Evolutionary conservation across 139 green algal genomes (phyloP), one percentile per base, ranked within the genome.

Genomic region (Chlamydomonas urium): DNA sequence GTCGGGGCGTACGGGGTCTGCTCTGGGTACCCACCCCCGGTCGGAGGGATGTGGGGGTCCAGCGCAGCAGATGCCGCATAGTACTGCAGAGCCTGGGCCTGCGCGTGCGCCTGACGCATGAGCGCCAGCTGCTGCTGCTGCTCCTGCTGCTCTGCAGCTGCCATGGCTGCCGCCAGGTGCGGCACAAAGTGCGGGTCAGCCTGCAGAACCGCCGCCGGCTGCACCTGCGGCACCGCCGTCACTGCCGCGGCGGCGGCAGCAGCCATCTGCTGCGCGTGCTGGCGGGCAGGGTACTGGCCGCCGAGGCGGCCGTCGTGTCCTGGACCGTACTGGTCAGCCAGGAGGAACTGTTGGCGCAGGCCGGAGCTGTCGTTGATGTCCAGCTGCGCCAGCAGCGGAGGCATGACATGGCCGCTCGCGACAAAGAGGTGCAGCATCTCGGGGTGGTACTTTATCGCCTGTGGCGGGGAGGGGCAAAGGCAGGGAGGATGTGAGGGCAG

Each of bases 401-500:
- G 14, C 60, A 67, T 14, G 17, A 14, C 10, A 17, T 17, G 19
- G 19, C 10, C n/a, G 60, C 60, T 21, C 5, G 33, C 60, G 10
- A 10, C 10, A 26, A 45, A 67, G 19, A 45, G 60, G 17, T 14
- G 4, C 33, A 37, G 31, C 26, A 67, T 21, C 4, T 67, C 5
- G 17, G 60, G 60, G 60, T 67, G 60, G 29, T 67, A 67, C 5
- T 67, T 42, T 26, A 67, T 6, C 26, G 29, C 60, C 53, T 63
- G 42, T 14, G 29, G 53, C 10, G 19, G 17, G 26, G 29, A 34
- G 29, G 53, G 53, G 26, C 6, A 63, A 5, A 63, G 53, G 53
- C 21, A 63, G 17, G 17, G 29, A 26, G 45, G 45, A 56, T 26
- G 45, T 17, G 17, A 26, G 17, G 17, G 17, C 45, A 56, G 17